A percentile compares a stretch with the other conserved stretches of the same genome.
Evolutionary conservation across 2,329 filamentous ascomycete species (phyloP).

Genomic region (Drechslerella stenobrocha): DNA sequence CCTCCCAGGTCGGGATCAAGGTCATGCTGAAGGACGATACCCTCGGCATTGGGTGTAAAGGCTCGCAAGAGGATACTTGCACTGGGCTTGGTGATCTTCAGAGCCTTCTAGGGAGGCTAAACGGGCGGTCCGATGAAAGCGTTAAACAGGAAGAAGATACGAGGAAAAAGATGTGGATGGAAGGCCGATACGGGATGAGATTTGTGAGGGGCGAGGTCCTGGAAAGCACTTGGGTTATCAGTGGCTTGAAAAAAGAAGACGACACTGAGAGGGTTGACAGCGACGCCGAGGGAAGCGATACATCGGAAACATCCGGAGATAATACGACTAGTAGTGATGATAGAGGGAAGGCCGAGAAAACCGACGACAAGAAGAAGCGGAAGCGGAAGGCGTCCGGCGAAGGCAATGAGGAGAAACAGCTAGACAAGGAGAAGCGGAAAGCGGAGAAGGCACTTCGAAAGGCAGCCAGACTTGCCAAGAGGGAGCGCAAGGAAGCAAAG

Average conservation of each 20-base stretch:
- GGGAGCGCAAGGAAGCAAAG: constrained; percentile 55
- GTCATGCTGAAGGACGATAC: constrained; percentile 87
- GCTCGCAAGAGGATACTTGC: constrained; percentile 68
- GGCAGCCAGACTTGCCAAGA: constrained; percentile 57
- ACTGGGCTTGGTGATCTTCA: constrained; percentile 87
- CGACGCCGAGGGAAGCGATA: constrained; percentile 51
- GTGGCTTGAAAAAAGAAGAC: constrained; percentile 42
- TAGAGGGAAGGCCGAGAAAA: constrained; percentile 51
- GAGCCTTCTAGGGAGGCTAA: constrained; percentile 81
- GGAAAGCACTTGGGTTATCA: constrained; percentile 63
- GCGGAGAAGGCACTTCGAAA: constrained; percentile 59
- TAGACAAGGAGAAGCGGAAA: constrained; percentile 59
- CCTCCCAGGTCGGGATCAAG: constrained; percentile 72
- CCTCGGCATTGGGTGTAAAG: constrained; percentile 82
- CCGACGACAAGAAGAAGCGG: constrained; percentile 48
- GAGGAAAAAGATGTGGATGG: constrained; percentile 73
- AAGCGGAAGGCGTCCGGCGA: constrained; percentile 52
- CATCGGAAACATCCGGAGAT: constrained; percentile 50
- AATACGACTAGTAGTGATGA: constrained; percentile 52
- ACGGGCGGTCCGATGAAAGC: constrained; percentile 78
- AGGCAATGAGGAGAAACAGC: constrained; percentile 54
- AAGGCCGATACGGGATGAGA: constrained; percentile 77
- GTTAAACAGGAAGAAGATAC: constrained; percentile 69
- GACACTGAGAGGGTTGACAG: constrained; percentile 50
- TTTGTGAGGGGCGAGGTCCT: constrained; percentile 85